Evolutionary conservation across 495 filamentous ascomycete genomes (phyloP).

Genomic region (Hypoxylon cercidicola): DNA sequence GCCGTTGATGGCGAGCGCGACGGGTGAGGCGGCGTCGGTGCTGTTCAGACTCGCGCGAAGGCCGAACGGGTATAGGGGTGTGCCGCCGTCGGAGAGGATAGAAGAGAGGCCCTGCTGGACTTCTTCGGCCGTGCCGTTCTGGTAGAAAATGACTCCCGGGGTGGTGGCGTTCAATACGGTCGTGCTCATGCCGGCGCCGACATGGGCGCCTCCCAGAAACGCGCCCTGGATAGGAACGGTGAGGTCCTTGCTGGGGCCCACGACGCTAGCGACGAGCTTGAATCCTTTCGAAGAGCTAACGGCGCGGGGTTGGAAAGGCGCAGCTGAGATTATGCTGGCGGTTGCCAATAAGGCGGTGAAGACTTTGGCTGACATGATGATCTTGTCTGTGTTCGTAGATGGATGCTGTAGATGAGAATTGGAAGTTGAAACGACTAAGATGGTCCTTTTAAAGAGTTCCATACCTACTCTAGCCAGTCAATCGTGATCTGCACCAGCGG

Average conservation of each 20-base stretch:
- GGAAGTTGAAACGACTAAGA: no score
- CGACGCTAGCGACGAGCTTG: constrained; percentile 32
- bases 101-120: background rate
- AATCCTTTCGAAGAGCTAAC: constrained; percentile 22
- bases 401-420: no score
- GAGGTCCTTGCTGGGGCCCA: constrained; percentile 26
- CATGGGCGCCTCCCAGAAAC: constrained; percentile 28
- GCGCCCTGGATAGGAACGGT: constrained; percentile 39
- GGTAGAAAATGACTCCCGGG: constrained; percentile 31
- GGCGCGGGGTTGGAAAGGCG: background rate
- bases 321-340: constrained; percentile 6
- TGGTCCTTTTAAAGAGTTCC: no score
- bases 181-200: constrained; percentile 30
- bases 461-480: no score
- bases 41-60: constrained; percentile 12
- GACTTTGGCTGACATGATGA: background rate
- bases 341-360: background rate
- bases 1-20: constrained; percentile 25
- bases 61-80: constrained; percentile 25
- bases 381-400: no score
- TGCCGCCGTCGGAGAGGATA: constrained; percentile 30
- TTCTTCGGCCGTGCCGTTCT: constrained; percentile 34
- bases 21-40: background rate
- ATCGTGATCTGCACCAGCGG: no score
- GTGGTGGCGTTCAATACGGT: constrained; percentile 16